These are phyloP conservation scores for Paecilomyces dactylethromorphus DNA, from an alignment of 2,329 filamentous ascomycete species.

Conservation along the genomic window DNA sequence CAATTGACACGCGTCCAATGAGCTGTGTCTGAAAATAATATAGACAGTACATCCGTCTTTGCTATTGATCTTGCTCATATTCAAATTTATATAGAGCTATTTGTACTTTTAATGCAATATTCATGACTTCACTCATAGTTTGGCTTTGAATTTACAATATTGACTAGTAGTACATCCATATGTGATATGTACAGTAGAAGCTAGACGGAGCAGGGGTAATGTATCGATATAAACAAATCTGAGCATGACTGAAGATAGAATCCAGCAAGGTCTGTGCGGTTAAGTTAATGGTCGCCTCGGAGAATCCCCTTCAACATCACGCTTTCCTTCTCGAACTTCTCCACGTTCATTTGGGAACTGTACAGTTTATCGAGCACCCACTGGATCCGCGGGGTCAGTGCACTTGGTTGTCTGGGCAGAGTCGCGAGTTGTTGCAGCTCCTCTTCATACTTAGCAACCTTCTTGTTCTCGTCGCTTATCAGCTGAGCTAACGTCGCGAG, in stretches of 20 bases:
- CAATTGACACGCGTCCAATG: background rate
- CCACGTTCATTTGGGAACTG: constrained; percentile 67
- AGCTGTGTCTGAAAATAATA: background rate
- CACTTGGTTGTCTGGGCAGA: constrained; percentile 63
- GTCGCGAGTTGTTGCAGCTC: constrained; percentile 68
- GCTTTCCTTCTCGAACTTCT: constrained; percentile 67
- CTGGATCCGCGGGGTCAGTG: constrained; percentile 59
- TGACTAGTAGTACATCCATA: background rate
- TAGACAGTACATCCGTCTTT: background rate
- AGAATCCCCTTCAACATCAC: constrained; percentile 65
- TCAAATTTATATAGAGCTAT: background rate
- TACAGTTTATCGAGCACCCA: constrained; percentile 71
- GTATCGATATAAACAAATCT: background rate
- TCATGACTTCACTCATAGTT: background rate
- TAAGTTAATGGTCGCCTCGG: constrained; percentile 41
- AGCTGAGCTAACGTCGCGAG: constrained; percentile 63
- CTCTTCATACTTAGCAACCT: constrained; percentile 69
- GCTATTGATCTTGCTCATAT: too few relatives aligned
- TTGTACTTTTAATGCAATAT: background rate
- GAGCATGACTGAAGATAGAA: background rate
- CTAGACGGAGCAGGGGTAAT: background rate
- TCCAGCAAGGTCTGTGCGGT: background rate
- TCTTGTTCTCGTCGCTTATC: constrained; percentile 64
- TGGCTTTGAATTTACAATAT: background rate
- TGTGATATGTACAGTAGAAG: background rate